phyloP scores from a whole-genome alignment of 2,329 filamentous ascomycete species.

The Colletotrichum scovillei region DNA sequence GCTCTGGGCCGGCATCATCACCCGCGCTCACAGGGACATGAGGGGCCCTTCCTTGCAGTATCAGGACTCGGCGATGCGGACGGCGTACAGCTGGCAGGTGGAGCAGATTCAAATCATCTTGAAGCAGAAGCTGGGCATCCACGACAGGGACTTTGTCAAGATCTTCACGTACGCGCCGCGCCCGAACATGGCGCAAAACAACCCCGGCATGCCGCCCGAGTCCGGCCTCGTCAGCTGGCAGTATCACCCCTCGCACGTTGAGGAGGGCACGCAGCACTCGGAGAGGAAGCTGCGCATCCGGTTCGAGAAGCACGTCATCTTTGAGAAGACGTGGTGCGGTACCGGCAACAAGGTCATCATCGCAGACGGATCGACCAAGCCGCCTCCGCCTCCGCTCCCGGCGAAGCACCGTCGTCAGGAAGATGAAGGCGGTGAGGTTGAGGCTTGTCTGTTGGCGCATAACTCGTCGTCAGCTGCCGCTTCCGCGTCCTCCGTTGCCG shows the following conservation, averaged over 20 bases:
- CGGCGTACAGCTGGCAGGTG: slow-evolving; percentile 11
- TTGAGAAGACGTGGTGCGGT: slow-evolving; percentile 39
- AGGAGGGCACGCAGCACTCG: not conserved
- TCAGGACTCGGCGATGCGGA: not conserved
- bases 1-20: slow-evolving; percentile 25
- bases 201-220: not conserved
- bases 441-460: not conserved
- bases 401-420: not conserved
- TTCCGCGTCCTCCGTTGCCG: not conserved
- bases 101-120: not conserved
- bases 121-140: not conserved
- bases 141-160: not conserved
- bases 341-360: not conserved
- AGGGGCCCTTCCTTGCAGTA: not conserved
- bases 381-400: not conserved
- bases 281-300: slow-evolving; percentile 19
- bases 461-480: not conserved
- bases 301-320: slow-evolving; percentile 40
- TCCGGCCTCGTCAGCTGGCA: slow-evolving; percentile 27
- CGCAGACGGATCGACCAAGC: not conserved
- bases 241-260: slow-evolving; percentile 21
- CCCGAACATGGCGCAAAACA: not conserved
- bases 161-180: not conserved
- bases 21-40: not conserved
- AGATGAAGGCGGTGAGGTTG: not conserved